phyloP scores from a whole-genome alignment of 306 rosid genomes.

The Vigna reflexopilosa region DNA sequence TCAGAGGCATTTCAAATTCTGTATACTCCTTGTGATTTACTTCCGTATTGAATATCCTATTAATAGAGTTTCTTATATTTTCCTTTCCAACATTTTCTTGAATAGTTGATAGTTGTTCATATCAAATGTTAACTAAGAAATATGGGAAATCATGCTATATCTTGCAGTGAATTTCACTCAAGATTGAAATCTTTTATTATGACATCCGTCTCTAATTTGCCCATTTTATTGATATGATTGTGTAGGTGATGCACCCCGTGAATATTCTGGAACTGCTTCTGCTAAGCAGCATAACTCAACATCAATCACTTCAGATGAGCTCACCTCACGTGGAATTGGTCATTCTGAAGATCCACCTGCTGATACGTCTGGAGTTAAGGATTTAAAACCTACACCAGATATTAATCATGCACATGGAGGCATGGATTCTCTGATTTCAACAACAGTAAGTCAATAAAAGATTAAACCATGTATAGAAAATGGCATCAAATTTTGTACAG shows the following conservation, averaged over 20 bases:
- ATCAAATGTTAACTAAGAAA: neutral
- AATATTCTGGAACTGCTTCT: slow-evolving; percentile 34
- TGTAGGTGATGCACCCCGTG: slow-evolving; percentile 26
- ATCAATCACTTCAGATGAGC: slow-evolving; percentile 18
- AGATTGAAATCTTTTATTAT: neutral
- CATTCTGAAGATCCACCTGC: slow-evolving; percentile 25
- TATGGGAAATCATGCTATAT: slow-evolving; percentile 20
- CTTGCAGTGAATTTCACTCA: slow-evolving; percentile 10
- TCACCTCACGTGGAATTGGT: slow-evolving; percentile 30
- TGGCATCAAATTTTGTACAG: slow-evolving; percentile 14
- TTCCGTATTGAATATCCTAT: slow-evolving; percentile 1
- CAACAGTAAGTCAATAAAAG: slow-evolving; percentile 28
- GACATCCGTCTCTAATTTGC: slow-evolving; percentile 1
- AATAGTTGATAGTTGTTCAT: neutral
- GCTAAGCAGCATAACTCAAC: slow-evolving; percentile 33
- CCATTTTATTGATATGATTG: slow-evolving; percentile 22
- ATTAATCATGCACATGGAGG: slow-evolving; percentile 35
- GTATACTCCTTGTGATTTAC: neutral
- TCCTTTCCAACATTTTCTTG: slow-evolving; percentile 7
- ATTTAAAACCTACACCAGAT: slow-evolving; percentile 1
- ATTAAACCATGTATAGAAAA: slow-evolving; percentile 13
- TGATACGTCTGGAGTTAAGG: slow-evolving; percentile 14
- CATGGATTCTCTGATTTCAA: slow-evolving; percentile 16
- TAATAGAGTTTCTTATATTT: slow-evolving; percentile 16
- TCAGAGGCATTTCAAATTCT: slow-evolving; percentile 32